Evolutionary conservation across 441 rosid species (phyloP), one percentile per base, ranked within the genome.

Genomic region (Jatropha multifida): DNA sequence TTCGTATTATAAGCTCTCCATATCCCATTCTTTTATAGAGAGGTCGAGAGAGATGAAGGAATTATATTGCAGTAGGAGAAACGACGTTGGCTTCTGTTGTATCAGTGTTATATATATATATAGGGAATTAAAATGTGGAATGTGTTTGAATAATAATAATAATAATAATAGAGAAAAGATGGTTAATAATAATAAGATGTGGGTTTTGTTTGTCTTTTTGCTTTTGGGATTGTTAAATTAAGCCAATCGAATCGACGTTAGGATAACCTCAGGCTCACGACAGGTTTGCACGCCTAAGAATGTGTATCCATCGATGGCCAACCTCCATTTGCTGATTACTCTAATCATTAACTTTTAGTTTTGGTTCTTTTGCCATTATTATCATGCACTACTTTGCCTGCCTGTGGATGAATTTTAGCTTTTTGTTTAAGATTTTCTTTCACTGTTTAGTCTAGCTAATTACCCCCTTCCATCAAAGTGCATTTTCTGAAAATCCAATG

Each of bases 191-290:
- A 64, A 65, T 65, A 64, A 65, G 74, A 71, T 49, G 55, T 51
- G 46, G 15, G 18, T 52, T 17, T 14, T 59, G 56, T 75, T 82
- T 77, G 74, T 76, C 65, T 61, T 20, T 69, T 59, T 73, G 32
- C 72, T 66, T 78, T 75, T 78, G 52, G 56, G 2, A 48, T 48
- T 52, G 65, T 61, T 84, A 67, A 69, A 78, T 81, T 77, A 74
- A 77, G 62, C 65, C 69, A 51, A 71, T 79, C 81, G 56, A 85
- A 71, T 79, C 80, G 58, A 85, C 85, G 83, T 69, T 80, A 76
- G 76, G 77, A 81, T 78, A 85, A 81, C 87, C 83, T 86, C 87
- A 83, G 79, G 76, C 83, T 82, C 83, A 83, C 85, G 88, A 78
- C 83, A 83, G 69, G 18, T 40, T 32, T 77, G 69, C 83, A 81